Evolutionary conservation across 139 green algal species (phyloP).

Genomic region (Chlorella vulgaris): DNA sequence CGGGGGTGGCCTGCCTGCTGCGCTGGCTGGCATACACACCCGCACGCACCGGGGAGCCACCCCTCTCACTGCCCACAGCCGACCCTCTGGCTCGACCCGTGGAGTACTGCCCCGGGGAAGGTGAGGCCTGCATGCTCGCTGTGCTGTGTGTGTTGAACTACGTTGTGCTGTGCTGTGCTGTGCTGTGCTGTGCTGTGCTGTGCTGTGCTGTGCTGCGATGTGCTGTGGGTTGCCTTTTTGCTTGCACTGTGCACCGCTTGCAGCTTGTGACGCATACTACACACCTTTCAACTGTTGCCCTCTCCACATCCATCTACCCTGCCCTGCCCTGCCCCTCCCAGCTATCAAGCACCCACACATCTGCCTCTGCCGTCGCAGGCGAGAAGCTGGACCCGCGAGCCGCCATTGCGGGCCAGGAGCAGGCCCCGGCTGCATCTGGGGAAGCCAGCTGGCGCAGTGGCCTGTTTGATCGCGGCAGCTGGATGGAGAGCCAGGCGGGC

Average conservation of each 20-base stretch:
- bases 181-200: too few species aligned
- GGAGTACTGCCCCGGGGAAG: slow-evolving; percentile 60
- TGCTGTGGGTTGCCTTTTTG: too few species aligned
- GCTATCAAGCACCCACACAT: background rate
- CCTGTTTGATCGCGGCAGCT: slow-evolving; percentile 91
- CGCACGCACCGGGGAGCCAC: slow-evolving; percentile 55
- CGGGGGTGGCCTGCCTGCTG: slow-evolving; percentile 61
- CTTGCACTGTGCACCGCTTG: too few species aligned
- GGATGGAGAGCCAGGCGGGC: slow-evolving; percentile 83
- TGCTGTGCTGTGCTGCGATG: too few species aligned
- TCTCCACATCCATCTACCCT: too few species aligned
- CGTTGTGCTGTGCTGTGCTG: background rate
- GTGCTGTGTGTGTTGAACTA: background rate
- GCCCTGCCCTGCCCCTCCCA: background rate
- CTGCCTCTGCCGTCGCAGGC: slow-evolving; percentile 42
- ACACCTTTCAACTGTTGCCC: too few species aligned
- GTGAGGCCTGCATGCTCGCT: too few species aligned
- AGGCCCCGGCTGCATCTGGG: slow-evolving; percentile 1
- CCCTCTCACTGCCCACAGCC: slow-evolving; percentile 59
- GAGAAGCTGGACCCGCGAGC: slow-evolving; percentile 86
- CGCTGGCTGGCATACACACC: slow-evolving; percentile 82
- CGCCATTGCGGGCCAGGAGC: slow-evolving; percentile 67
- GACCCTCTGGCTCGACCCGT: slow-evolving; percentile 76
- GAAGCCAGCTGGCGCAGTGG: slow-evolving; percentile 64
- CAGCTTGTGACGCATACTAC: too few species aligned